Percentiles rank a stretch among this genome's conserved stretches.
Conservation (phyloP, 805 yeast species). For the Candida mattraensis region DNA sequence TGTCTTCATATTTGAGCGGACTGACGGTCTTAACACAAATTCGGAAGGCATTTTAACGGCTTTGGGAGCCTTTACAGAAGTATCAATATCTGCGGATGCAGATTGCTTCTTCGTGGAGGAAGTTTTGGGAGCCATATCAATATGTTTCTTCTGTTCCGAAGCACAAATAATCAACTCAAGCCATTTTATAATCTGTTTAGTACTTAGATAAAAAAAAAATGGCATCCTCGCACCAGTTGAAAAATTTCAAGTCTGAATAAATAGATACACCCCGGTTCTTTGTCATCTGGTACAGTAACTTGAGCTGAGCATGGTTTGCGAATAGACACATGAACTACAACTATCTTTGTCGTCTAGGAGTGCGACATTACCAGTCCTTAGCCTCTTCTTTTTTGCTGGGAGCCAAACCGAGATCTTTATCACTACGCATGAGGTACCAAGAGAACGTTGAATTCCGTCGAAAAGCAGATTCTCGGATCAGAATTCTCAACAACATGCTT, state of each 20-base stretch:
- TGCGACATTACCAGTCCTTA: slow-evolving; percentile 9
- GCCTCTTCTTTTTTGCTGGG: slow-evolving; percentile 7
- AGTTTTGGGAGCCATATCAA: slow-evolving; percentile 31
- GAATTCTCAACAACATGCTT: slow-evolving; percentile 21
- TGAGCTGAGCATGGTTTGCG: no score
- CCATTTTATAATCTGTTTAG: no score
- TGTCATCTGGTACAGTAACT: no score
- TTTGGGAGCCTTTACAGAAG: slow-evolving; percentile 14
- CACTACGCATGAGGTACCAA: slow-evolving; percentile 14
- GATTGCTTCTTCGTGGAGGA: slow-evolving; percentile 18
- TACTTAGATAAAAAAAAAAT: no score
- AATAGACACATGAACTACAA: no score
- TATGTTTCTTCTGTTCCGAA: no score
- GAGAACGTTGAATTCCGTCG: slow-evolving; percentile 19
- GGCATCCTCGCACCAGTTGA: no score
- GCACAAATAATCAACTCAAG: no score
- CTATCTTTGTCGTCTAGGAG: neutral
- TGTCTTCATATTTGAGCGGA: slow-evolving; percentile 6
- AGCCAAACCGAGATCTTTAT: slow-evolving; percentile 1
- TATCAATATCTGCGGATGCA: slow-evolving; percentile 7
- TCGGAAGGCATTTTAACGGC: slow-evolving; percentile 27
- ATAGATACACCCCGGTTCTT: no score
- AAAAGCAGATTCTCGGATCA: slow-evolving; percentile 24
- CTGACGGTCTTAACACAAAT: slow-evolving; percentile 31
- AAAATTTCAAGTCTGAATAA: no score